Base-by-base conservation (phyloP, 2,329 filamentous ascomycete species). In the Ceratocystiopsis brevicomis region DNA sequence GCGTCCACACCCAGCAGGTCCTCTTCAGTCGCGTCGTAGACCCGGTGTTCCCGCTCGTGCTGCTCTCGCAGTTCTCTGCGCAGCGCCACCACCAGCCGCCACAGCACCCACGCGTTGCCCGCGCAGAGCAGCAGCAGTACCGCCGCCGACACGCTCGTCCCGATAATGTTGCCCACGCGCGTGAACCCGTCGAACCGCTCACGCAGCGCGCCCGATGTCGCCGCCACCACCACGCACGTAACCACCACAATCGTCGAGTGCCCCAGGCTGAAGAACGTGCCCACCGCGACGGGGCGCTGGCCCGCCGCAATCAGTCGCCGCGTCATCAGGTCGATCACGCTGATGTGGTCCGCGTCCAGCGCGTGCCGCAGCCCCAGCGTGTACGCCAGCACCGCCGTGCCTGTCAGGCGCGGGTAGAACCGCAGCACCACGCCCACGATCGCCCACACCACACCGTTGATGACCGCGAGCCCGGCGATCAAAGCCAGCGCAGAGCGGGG, bases 261-360 rank as follows among this genome's bases (percentile, higher is more conserved):
- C 0, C 90, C 88, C 0, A 96, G 71, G 0, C 81, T 88, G 65
- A 98, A 96, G 58, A 84, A 96, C 1, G 85, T 94, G 38, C 88
- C 90, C 1, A 96, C 88, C 0, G 87, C 88, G 12, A 92, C 86
- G 2, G 88, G 87, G 2, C 75, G 74, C 55, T 90, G 84, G 16
- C 85, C 86, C 0, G 82, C 73, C 0, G 87, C 87, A 35, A 96
- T 76, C 19, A 96, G 73, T 8, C 88, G 77, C 3, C 90, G 73
- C 1, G 90, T 96, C 78, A 92, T 93, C 35, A 96, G 71, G 60
- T 96, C 88, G 53, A 96, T 98, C 49, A 87, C 88, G 53, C 62
- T 61, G 53, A 71, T 73, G 58, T 96, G 90, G 60, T 96, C 88
- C n/a, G 88, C 90, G 55, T 96, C 90, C 38, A 96, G 74, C n/a